Percentiles rank a stretch among this genome's conserved stretches.
Conservation (phyloP, 306 rosid species). For the Notholithocarpus densiflorus region DNA sequence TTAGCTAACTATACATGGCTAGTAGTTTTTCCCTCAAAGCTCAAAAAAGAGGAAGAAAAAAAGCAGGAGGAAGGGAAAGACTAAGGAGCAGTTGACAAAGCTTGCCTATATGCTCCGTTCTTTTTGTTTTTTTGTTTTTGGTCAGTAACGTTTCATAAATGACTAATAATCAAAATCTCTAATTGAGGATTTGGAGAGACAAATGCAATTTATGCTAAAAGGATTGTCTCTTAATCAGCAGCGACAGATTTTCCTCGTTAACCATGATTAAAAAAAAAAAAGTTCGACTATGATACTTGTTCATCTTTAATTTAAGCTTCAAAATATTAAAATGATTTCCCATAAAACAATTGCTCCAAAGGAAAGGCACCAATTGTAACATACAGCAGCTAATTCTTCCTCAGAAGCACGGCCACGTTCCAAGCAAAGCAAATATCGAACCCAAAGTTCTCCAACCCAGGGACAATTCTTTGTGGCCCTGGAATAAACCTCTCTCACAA, state of each 20-base stretch:
- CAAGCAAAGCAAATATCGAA: slow-evolving; percentile 66
- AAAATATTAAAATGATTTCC: slow-evolving; percentile 19
- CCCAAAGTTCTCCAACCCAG: slow-evolving; percentile 92
- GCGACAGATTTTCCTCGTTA: slow-evolving; percentile 4
- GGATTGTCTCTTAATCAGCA: slow-evolving; percentile 20
- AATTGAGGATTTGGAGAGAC: slow-evolving; percentile 4
- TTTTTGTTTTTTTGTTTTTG: not conserved
- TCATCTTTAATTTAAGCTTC: not conserved
- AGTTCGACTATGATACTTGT: not conserved
- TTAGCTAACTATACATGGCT: not conserved
- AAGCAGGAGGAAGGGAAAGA: too few species aligned
- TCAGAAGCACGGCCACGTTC: slow-evolving; percentile 80
- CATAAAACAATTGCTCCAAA: slow-evolving; percentile 11
- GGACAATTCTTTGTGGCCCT: slow-evolving; percentile 91
- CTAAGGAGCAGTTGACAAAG: not conserved
- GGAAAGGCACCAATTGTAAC: slow-evolving; percentile 26
- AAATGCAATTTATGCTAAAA: slow-evolving; percentile 4
- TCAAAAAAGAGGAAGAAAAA: not conserved
- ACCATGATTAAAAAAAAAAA: not conserved
- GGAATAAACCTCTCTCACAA: slow-evolving; percentile 57
- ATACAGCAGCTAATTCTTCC: slow-evolving; percentile 68
- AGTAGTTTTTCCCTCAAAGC: not conserved
- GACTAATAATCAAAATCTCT: not conserved
- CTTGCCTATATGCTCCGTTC: not conserved
- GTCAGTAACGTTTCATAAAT: not conserved